These are phyloP conservation scores for Kregervanrija delftensis DNA, from an alignment of 805 yeast genomes.

Conservation along the genomic window DNA sequence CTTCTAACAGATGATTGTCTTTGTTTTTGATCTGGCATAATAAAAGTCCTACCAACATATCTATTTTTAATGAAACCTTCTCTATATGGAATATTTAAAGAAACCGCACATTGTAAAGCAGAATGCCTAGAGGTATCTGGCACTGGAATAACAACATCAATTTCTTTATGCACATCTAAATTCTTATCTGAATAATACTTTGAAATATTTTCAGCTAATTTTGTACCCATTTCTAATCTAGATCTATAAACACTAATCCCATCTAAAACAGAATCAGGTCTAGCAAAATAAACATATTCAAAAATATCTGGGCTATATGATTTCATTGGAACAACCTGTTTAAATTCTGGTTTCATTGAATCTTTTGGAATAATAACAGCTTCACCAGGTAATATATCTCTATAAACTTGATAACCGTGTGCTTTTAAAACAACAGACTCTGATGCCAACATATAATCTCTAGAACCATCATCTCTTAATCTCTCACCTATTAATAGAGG, in stretches of 20 bases:
- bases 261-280: slow-evolving; percentile 93
- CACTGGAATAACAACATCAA: slow-evolving; percentile 95
- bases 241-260: slow-evolving; percentile 95
- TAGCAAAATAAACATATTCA: slow-evolving; percentile 95
- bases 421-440: slow-evolving; percentile 94
- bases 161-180: slow-evolving; percentile 42
- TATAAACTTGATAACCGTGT: slow-evolving; percentile 71
- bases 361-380: slow-evolving; percentile 89
- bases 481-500: slow-evolving; percentile 88
- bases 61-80: slow-evolving; percentile 97
- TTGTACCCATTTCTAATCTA: slow-evolving; percentile 88
- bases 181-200: slow-evolving; percentile 31
- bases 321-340: slow-evolving; percentile 74
- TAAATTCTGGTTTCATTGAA: slow-evolving; percentile 64
- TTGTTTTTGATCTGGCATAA: slow-evolving; percentile 96
- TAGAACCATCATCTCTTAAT: slow-evolving; percentile 53
- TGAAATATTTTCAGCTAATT: slow-evolving; percentile 68
- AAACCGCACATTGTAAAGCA: slow-evolving; percentile 85
- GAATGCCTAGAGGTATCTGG: slow-evolving; percentile 98
- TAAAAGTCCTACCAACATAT: slow-evolving; percentile 95
- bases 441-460: slow-evolving; percentile 90
- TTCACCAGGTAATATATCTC: slow-evolving; percentile 91
- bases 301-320: slow-evolving; percentile 91
- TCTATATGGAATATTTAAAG: slow-evolving; percentile 75
- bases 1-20: slow-evolving; percentile 90